phyloP scores from a whole-genome alignment of 2,329 filamentous ascomycete genomes.

The Stachybotrys chlorohalonatus region DNA sequence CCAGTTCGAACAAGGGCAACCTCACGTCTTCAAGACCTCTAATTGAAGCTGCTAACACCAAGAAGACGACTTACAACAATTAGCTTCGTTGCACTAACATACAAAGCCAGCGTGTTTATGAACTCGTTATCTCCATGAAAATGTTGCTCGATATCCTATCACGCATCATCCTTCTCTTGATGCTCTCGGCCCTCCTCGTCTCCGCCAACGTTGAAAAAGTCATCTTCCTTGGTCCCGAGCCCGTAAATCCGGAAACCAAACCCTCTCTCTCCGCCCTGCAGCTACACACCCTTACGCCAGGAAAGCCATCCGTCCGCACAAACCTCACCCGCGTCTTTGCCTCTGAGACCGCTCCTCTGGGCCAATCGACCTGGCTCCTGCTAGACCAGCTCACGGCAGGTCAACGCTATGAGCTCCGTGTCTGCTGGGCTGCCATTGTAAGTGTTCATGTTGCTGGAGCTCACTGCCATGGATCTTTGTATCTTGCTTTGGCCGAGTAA shows the following conservation, averaged over 20 bases:
- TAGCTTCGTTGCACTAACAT: too few relatives aligned
- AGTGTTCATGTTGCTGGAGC: slow-evolving; percentile 23
- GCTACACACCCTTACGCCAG: slow-evolving; percentile 56
- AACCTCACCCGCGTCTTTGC: slow-evolving; percentile 62
- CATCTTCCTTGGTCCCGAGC: slow-evolving; percentile 69
- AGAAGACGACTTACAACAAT: too few relatives aligned
- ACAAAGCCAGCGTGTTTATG: too few relatives aligned
- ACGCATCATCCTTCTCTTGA: slow-evolving; percentile 4
- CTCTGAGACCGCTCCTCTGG: slow-evolving; percentile 33
- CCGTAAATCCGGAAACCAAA: slow-evolving; percentile 35
- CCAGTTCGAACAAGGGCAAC: too few relatives aligned
- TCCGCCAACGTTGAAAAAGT: slow-evolving; percentile 80
- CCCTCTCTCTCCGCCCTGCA: slow-evolving; percentile 43
- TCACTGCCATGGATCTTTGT: not conserved
- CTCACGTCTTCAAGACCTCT: too few relatives aligned
- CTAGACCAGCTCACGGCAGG: slow-evolving; percentile 60
- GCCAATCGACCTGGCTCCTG: slow-evolving; percentile 67
- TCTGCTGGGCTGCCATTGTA: slow-evolving; percentile 92
- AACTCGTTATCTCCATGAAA: not conserved
- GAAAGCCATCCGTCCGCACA: slow-evolving; percentile 47
- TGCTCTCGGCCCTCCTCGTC: slow-evolving; percentile 7
- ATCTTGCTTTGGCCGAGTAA: too few relatives aligned
- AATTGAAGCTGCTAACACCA: too few relatives aligned
- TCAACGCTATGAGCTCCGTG: slow-evolving; percentile 79
- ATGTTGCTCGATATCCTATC: not conserved